Base-by-base conservation (phyloP, 352 stramenopile genomes). In the Phytophthora sp. region DNA sequence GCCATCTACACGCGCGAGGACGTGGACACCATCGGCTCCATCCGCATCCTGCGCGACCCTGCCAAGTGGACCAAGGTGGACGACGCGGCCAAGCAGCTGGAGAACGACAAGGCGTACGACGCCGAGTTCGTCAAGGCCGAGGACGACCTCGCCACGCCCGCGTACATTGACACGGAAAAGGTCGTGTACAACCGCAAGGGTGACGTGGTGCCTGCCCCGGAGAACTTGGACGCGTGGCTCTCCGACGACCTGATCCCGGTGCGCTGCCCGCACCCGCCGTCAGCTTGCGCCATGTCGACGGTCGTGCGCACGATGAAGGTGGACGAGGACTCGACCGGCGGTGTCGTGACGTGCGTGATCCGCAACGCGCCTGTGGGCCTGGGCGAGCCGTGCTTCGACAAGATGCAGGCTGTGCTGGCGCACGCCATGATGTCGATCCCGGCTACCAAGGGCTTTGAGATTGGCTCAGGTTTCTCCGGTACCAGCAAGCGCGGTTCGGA, bases 371-470 rank as follows among this genome's bases (percentile, higher is more conserved):
- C 96, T 0, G 89, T 98, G 17, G 97, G 98, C 45, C 72, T 99
- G 7, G 98, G 98, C n/a, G 89, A 98, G 61, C 97, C 98, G 15
- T 98, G 98, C 53, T 99, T 99, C 77, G 98, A 99, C 84, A 99
- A 99, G 84, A 84, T 99, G 28, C 97, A 99, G 72, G 98, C 98
- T 13, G 86, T 98, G 54, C 79, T 99, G 32, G 98, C 97, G 27
- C 98, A 99, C 78, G 97, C 97, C 27, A 99, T 98, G 84, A 95
- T 99, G 75, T 99, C 96, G 27, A 97, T 99, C 65, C 97, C 98
- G 20, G 98, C 97, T 30, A 98, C 96, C 50, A 99, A 99, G 83
- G 98, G 98, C 27, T 99, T 99, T 69, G 97, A 99, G 81, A 98
- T 99, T 51, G 92, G 96, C 56, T 94, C 82, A 28, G 88, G 85